phyloP scores from a whole-genome alignment of 495 filamentous ascomycete species.

The Tuber indicum region DNA sequence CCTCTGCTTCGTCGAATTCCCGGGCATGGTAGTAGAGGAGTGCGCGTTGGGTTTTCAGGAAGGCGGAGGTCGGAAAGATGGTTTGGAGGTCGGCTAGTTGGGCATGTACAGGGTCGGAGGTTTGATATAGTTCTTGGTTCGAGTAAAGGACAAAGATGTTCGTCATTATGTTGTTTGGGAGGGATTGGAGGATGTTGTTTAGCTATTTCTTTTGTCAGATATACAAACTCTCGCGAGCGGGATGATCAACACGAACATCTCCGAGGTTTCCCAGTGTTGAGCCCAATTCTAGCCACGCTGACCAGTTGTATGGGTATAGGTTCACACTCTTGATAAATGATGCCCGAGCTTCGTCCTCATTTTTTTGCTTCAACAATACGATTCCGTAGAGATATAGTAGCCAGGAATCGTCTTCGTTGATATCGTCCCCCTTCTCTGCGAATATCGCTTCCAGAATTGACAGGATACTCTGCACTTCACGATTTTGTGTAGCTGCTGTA shows the following conservation, averaged over 20 bases:
- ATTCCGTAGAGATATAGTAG: constrained; percentile 94
- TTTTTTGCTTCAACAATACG: constrained; percentile 82
- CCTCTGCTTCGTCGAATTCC: constrained; percentile 78
- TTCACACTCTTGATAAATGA: constrained; percentile 82
- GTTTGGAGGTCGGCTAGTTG: constrained; percentile 66
- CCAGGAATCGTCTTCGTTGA: constrained; percentile 69
- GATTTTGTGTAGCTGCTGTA: constrained; percentile 72
- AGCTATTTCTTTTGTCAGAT: constrained; percentile 45
- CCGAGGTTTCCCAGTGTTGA: constrained; percentile 70
- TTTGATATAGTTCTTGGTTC: constrained; percentile 84
- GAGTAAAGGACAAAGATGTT: constrained; percentile 88
- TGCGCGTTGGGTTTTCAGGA: constrained; percentile 82
- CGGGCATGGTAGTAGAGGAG: constrained; percentile 89
- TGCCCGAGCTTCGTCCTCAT: constrained; percentile 70
- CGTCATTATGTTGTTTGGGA: constrained; percentile 87
- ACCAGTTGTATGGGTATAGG: constrained; percentile 88
- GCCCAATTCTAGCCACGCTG: constrained; percentile 83
- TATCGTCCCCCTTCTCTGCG: constrained; percentile 53
- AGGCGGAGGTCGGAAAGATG: constrained; percentile 80
- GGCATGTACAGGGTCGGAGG: constrained; percentile 62
- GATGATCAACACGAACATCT: constrained; percentile 56
- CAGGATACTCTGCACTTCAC: constrained; percentile 67
- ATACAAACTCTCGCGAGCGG: not conserved
- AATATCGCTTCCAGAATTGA: constrained; percentile 75
- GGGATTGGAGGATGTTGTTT: constrained; percentile 52